Conservation (phyloP, 1,284 basidiomycete species). For the Heliocybe sulcata region DNA sequence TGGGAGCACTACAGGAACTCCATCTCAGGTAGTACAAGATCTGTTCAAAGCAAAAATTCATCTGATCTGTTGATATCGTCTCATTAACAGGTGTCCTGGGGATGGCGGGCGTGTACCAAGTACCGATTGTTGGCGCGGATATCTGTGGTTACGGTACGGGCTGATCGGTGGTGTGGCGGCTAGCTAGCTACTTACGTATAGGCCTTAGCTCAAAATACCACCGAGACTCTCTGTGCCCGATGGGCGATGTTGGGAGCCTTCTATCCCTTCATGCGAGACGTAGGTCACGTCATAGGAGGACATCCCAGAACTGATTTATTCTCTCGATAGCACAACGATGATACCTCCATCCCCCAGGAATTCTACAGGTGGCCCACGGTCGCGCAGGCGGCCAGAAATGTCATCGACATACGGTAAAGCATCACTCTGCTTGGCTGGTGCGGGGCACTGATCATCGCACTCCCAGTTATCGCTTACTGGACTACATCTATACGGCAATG, state of each 20-base stretch:
- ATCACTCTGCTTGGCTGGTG: background rate
- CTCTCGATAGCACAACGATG: constrained; percentile 43
- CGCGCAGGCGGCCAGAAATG: constrained; percentile 52
- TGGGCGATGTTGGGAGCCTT: constrained; percentile 68
- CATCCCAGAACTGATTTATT: constrained; percentile 5
- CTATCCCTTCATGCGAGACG: constrained; percentile 67
- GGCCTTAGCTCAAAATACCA: constrained; percentile 44
- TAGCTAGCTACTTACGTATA: too few species aligned
- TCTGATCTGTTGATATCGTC: too few species aligned
- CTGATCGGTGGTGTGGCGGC: background rate
- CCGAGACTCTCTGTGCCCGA: constrained; percentile 55
- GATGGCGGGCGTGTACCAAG: constrained; percentile 54
- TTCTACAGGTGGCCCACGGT: constrained; percentile 61
- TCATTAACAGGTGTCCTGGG: constrained; percentile 34
- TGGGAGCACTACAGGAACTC: constrained; percentile 54
- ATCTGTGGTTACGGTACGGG: constrained; percentile 51
- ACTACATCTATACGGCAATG: constrained; percentile 69
- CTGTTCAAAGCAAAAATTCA: too few species aligned
- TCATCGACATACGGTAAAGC: constrained; percentile 46
- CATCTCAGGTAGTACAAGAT: constrained; percentile 55
- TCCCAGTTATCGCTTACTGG: constrained; percentile 54
- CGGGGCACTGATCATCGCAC: background rate
- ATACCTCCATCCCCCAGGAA: constrained; percentile 51
- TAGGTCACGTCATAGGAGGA: too few species aligned
- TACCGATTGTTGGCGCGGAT: constrained; percentile 67